Evolutionary conservation across 495 filamentous ascomycete genomes (phyloP), one percentile per base, ranked within the genome.

Genomic region (Neurospora cerealis): DNA sequence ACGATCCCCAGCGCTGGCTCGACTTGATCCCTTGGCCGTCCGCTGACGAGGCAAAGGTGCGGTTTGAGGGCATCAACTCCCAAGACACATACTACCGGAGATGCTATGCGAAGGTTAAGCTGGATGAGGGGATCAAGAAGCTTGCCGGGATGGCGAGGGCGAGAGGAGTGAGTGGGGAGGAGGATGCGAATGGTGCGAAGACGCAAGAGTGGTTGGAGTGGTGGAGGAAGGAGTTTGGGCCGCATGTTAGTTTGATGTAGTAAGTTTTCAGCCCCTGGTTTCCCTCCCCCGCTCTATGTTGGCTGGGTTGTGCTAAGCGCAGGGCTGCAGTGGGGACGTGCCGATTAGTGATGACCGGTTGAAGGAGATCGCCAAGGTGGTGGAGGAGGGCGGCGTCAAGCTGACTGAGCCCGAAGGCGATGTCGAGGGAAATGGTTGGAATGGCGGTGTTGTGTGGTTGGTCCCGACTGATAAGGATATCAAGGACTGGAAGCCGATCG

Each of bases 201-300:
- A 79, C 78, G 73, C 41, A 75, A 71, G 72, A 71, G 72, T 79
- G 78, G 80, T 41, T 80, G 70, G 69, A 66, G n/a, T 37, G 48
- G 62, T 81, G 80, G 80, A 19, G 70, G 34, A 19, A 37, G 66
- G 77, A 38, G 28, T 81, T 72, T 74, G 79, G 75, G 39, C 77
- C 79, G 48, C 80, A 81, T 73, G 70, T 81, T 38, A 80, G 79
- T 72, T 70, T 81, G 74, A 75, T 79, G 69, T 81, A 81, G 80
- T 81, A 71, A 74, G 80, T 79, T 10, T 24, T 66, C 2, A 5
- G 0, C 32, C 8, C 32, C 21, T 69, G 40, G 2, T 62, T 66
- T 39, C n/a, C 32, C 1, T 42, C 2, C 37, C 17, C 42, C 32
- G 70, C 10, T 32, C 21, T 17, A 4, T 36, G 42, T 32, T 36